Percentiles rank a stretch among this genome's conserved stretches.
Conservation (phyloP, 768 basidiomycete species). For the Rhizopogon rudus region DNA sequence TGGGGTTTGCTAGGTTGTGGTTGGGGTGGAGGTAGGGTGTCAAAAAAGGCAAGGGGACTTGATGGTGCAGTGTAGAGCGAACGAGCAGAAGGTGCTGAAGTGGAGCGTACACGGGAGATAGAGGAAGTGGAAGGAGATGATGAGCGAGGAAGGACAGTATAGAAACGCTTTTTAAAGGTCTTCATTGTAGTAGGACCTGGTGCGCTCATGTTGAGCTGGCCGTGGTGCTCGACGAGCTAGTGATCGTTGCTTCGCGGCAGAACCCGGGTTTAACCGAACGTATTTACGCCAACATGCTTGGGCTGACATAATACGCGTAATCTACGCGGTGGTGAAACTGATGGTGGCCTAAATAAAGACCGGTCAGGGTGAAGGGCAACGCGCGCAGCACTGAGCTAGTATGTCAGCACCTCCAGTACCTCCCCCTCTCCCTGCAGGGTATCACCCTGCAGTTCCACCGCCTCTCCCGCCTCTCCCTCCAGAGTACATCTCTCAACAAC, state of each 20-base stretch:
- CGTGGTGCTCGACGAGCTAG: background rate
- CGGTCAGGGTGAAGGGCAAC: too few species aligned
- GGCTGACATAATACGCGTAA: too few species aligned
- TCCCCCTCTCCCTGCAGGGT: slow-evolving; percentile 21
- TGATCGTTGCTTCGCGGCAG: background rate
- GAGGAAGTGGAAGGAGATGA: slow-evolving; percentile 24
- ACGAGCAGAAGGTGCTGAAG: slow-evolving; percentile 34
- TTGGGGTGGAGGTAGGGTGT: slow-evolving; percentile 28
- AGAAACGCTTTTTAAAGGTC: slow-evolving; percentile 49
- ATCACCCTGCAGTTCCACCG: slow-evolving; percentile 28
- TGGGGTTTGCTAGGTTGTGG: slow-evolving; percentile 36
- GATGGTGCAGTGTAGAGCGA: slow-evolving; percentile 35
- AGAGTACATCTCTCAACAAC: slow-evolving; percentile 23
- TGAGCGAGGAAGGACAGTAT: slow-evolving; percentile 36
- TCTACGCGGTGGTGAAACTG: too few species aligned
- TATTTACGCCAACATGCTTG: background rate
- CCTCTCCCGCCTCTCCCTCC: slow-evolving; percentile 49
- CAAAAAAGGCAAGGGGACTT: slow-evolving; percentile 36
- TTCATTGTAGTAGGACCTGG: slow-evolving; percentile 37
- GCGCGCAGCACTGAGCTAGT: too few species aligned
- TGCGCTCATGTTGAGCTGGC: slow-evolving; percentile 23
- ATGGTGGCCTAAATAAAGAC: too few species aligned
- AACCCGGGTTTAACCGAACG: background rate
- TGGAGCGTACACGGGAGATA: slow-evolving; percentile 40
- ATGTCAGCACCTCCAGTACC: slow-evolving; percentile 18